A percentile compares a stretch with the other conserved stretches of the same genome.
These are phyloP conservation scores for Kickxella alabastrina DNA, from an alignment of 192 early-diverging fungal genomes.

Conservation along the genomic window DNA sequence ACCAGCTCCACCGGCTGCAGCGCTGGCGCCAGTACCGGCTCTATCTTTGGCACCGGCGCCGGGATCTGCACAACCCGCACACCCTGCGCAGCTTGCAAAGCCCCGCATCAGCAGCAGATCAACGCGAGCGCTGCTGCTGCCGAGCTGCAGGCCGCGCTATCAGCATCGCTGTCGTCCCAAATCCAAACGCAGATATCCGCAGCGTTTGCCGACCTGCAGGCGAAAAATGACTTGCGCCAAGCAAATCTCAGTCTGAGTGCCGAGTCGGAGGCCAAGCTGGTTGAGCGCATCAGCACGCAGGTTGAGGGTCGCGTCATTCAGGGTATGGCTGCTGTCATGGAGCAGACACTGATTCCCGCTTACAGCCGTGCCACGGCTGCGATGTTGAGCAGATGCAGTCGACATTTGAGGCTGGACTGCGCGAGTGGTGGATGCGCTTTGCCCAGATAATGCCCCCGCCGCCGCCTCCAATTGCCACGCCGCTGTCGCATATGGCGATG, in stretches of 20 bases:
- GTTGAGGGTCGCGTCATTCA: conserved; percentile 28
- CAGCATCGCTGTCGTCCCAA: conserved; percentile 5
- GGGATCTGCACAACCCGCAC: background rate
- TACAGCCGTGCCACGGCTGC: conserved; percentile 45
- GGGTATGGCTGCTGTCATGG: conserved; percentile 31
- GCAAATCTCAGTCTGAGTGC: conserved; percentile 9
- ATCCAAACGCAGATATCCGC: conserved; percentile 22
- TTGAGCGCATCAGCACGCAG: conserved; percentile 21
- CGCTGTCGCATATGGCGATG: conserved; percentile 33
- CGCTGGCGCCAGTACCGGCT: no score
- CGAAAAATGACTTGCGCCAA: background rate
- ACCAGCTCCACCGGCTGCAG: no score
- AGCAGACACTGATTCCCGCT: conserved; percentile 46
- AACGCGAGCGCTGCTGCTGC: background rate
- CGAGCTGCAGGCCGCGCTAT: conserved; percentile 3
- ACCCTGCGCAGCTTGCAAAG: no score
- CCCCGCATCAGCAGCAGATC: no score
- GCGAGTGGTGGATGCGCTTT: conserved; percentile 49
- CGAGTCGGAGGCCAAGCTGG: conserved; percentile 28
- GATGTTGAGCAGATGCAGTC: conserved; percentile 53
- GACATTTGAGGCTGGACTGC: conserved; percentile 45
- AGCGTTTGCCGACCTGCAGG: conserved; percentile 11
- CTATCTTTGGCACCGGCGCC: no score
- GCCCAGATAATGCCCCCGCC: conserved; percentile 40
- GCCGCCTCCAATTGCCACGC: conserved; percentile 34